Evolutionary conservation across 2,329 filamentous ascomycete species (phyloP).

Genomic region (Arthrobotrys sphaeroides): DNA sequence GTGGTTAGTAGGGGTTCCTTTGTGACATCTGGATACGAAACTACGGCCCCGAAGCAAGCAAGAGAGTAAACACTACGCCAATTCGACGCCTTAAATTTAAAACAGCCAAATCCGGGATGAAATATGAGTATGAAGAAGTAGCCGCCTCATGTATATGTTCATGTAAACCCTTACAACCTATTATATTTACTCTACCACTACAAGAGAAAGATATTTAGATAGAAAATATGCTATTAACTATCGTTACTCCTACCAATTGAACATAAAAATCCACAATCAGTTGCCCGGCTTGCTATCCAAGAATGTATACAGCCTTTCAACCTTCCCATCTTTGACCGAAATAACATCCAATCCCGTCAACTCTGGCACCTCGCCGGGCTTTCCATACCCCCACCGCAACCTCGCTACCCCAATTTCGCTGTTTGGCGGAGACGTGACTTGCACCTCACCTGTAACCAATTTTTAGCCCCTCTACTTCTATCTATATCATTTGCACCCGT

Average conservation of each 20-base stretch:
- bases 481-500: not conserved
- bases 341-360: constrained; percentile 34
- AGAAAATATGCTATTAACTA: too few species aligned
- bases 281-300: constrained; percentile 8
- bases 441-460: constrained; percentile 8
- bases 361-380: constrained; percentile 12
- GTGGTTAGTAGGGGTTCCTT: too few species aligned
- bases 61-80: too few species aligned
- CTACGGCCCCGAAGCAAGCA: too few species aligned
- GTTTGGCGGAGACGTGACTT: constrained; percentile 14
- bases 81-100: too few species aligned
- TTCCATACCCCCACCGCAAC: constrained; percentile 27
- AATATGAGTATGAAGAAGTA: too few species aligned
- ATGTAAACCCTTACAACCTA: too few species aligned
- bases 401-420: constrained; percentile 27
- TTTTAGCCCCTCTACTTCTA: not conserved
- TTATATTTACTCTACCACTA: too few species aligned
- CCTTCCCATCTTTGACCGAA: constrained; percentile 35
- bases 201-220: too few species aligned
- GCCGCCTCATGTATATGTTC: too few species aligned
- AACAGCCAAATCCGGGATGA: too few species aligned
- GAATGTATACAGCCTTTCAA: constrained; percentile 38
- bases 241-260: not conserved
- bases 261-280: not conserved
- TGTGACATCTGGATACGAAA: too few species aligned